Percentiles rank a stretch among this genome's conserved stretches.
These are phyloP conservation scores for Gelatoporia subvermispora DNA, from an alignment of 768 basidiomycete genomes.

Conservation along the genomic window DNA sequence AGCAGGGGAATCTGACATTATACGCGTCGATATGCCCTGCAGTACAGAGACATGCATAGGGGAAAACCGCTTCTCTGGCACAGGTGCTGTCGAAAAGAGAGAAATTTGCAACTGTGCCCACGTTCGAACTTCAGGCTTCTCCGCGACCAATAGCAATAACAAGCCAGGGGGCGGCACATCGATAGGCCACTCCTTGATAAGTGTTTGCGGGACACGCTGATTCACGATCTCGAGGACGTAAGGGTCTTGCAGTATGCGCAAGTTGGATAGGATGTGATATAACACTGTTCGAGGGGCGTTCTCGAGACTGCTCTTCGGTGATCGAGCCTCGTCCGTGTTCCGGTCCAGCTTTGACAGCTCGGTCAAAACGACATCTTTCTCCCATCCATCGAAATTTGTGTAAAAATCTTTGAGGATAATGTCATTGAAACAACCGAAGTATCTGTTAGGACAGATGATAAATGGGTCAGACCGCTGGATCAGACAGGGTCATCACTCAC, in stretches of 20 bases:
- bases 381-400: slow-evolving; percentile 60
- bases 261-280: slow-evolving; percentile 62
- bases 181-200: slow-evolving; percentile 47
- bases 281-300: slow-evolving; percentile 45
- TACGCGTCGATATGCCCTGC: slow-evolving; percentile 31
- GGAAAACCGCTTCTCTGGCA: slow-evolving; percentile 43
- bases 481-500: slow-evolving; percentile 44
- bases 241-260: slow-evolving; percentile 48
- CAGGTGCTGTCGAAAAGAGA: slow-evolving; percentile 34
- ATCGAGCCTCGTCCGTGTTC: slow-evolving; percentile 7
- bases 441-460: slow-evolving; percentile 37
- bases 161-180: slow-evolving; percentile 58
- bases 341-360: slow-evolving; percentile 34
- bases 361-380: slow-evolving; percentile 47
- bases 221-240: slow-evolving; percentile 40
- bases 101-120: slow-evolving; percentile 54
- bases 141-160: slow-evolving; percentile 52
- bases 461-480: not conserved
- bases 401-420: slow-evolving; percentile 55
- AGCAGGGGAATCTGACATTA: slow-evolving; percentile 18
- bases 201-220: slow-evolving; percentile 29
- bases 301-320: slow-evolving; percentile 24
- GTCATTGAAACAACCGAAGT: slow-evolving; percentile 62
- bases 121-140: slow-evolving; percentile 42
- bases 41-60: slow-evolving; percentile 44